Base-by-base conservation (phyloP, 2,329 filamentous ascomycete species). In the Didymellaceae sp. region DNA sequence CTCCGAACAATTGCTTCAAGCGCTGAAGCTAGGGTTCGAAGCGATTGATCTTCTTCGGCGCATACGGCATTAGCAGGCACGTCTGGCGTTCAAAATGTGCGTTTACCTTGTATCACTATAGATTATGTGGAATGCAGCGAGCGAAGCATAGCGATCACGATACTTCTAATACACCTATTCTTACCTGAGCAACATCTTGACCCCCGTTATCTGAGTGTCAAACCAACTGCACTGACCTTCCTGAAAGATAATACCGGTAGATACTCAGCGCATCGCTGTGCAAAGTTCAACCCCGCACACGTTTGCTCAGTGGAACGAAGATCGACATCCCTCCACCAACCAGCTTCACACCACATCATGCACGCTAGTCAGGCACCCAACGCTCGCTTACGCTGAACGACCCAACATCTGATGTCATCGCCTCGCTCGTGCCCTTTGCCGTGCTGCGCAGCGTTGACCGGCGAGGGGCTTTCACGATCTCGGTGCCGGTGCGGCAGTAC, bases 21-120 rank as follows among this genome's bases (percentile, higher is more conserved):
- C 60, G 64, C 64, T 67, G 64, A 67, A 67, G 63, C 61, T 54
- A 40, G 45, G 42, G 43, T 46, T 46, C 43, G 45, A 38, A 42
- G 25, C 38, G 37, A 16, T 31, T 32, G 31, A 38, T 17, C 35
- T 35, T 54, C 42, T 30, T 28, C 17, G 43, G 43, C 43, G 42
- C 21, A 41, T 16, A 48, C 17, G 39, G 44, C 38, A 47, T 38
- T 20, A 38, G 34, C 39, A 44, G 37, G 48, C 48, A 42, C 31
- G 18, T 26, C 8, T 35, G 42, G 48, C 48, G 42, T 52, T 46
- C 21, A 20, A 6, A 6, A 37, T 45, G 48, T 34, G 22, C 26
- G 33, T 33, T 50, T 28, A 28, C 21, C 18, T 20, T 51, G 30
- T 41, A 45, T 34, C 26, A 51, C 40, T 16, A 51, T 51, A 51